Percentiles rank a stretch among this genome's conserved stretches.
phyloP scores from a whole-genome alignment of 2,329 filamentous ascomycete genomes.

The Pseudocercospora fijiensis region DNA sequence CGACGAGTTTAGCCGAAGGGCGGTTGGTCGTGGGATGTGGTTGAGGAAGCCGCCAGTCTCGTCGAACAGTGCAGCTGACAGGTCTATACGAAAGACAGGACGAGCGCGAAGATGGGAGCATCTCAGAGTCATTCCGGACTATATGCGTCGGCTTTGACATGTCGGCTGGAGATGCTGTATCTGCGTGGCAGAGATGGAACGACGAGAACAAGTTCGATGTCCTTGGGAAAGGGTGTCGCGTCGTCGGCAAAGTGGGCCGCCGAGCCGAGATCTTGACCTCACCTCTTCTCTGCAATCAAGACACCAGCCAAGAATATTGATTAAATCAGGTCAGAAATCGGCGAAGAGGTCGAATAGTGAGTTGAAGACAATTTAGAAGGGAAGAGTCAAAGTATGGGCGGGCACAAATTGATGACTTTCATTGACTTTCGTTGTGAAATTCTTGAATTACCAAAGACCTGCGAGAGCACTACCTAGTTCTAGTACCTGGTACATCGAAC shows the following conservation, averaged over 20 bases:
- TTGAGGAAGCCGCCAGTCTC: slow-evolving; percentile 46
- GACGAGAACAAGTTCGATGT: not conserved
- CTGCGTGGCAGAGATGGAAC: not conserved
- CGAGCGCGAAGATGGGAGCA: no score
- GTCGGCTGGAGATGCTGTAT: not conserved
- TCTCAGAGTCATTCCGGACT: no score
- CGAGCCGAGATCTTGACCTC: not conserved
- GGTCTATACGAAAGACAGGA: no score
- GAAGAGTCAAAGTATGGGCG: not conserved
- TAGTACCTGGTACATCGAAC: no score
- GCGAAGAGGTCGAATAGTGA: not conserved
- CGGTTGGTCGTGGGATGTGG: slow-evolving; percentile 42
- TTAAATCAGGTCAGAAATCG: not conserved
- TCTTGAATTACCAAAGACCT: not conserved
- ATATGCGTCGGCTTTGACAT: no score
- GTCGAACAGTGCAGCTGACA: no score
- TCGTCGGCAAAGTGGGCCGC: not conserved
- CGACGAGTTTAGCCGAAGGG: slow-evolving; percentile 39
- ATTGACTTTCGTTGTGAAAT: no score
- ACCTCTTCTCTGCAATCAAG: not conserved
- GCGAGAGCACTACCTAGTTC: not conserved
- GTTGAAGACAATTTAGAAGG: not conserved
- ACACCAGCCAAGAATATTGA: not conserved
- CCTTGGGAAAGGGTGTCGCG: not conserved
- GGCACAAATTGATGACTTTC: not conserved